Evolutionary conservation across 371 early-diverging fungal species (phyloP).

Genomic region (Mortierella sp.): DNA sequence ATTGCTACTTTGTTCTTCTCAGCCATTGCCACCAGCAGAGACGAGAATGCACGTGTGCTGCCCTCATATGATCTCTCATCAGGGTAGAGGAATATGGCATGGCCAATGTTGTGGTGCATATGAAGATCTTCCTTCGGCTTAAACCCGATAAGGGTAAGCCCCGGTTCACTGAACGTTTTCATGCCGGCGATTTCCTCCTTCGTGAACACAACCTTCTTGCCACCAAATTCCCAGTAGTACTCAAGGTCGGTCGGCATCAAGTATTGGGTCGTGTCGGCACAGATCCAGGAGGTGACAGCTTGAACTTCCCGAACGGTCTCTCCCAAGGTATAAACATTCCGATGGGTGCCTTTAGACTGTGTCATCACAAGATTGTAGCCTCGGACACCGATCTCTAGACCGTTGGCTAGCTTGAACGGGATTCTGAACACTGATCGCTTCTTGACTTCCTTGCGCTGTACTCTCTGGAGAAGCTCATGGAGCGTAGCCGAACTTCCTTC

Average conservation of each 20-base stretch:
- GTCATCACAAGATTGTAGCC: conserved; percentile 70
- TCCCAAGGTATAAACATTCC: conserved; percentile 61
- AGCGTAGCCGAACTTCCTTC: conserved; percentile 48
- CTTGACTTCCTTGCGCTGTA: conserved; percentile 67
- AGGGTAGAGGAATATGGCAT: conserved; percentile 79
- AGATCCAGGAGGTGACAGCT: conserved; percentile 65
- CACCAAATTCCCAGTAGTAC: conserved; percentile 53
- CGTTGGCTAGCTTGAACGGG: conserved; percentile 62
- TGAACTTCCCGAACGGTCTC: conserved; percentile 66
- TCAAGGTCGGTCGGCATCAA: conserved; percentile 65
- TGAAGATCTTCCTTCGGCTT: conserved; percentile 57
- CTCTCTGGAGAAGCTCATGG: conserved; percentile 59
- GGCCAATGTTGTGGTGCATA: conserved; percentile 67
- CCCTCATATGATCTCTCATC: conserved; percentile 77
- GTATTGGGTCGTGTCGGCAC: conserved; percentile 65
- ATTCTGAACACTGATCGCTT: conserved; percentile 66
- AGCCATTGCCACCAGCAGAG: conserved; percentile 66
- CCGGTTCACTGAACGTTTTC: conserved; percentile 56
- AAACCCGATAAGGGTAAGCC: conserved; percentile 76
- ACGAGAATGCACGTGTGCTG: conserved; percentile 73
- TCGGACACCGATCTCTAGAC: conserved; percentile 69
- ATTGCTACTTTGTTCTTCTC: conserved; percentile 68
- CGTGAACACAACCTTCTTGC: conserved; percentile 39
- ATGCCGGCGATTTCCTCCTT: conserved; percentile 44
- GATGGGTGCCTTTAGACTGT: conserved; percentile 57